Evolutionary conservation across 352 stramenopile genomes (phyloP).

Genomic region (Globisporangium nodosum): DNA sequence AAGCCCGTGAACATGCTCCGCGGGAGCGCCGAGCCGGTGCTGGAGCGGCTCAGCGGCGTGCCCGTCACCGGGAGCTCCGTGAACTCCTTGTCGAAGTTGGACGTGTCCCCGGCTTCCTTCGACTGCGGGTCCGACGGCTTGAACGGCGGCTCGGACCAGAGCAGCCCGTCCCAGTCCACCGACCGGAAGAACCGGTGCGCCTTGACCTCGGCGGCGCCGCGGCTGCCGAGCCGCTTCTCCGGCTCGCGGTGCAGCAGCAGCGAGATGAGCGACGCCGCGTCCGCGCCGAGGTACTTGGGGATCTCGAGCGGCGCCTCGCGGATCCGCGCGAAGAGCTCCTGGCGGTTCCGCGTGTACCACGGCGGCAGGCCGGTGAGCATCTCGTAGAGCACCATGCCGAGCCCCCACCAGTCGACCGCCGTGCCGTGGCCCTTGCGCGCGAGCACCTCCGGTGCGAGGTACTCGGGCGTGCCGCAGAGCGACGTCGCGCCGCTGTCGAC

Average conservation of each 20-base stretch:
- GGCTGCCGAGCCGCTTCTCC: conserved; percentile 77
- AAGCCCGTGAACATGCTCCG: conserved; percentile 86
- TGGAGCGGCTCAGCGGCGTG: conserved; percentile 73
- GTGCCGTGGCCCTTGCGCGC: conserved; percentile 76
- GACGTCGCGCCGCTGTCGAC: conserved; percentile 73
- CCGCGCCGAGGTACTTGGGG: conserved; percentile 60
- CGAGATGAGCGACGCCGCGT: conserved; percentile 74
- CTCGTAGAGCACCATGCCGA: conserved; percentile 88
- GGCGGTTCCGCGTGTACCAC: conserved; percentile 85
- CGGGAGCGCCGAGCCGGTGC: conserved; percentile 44
- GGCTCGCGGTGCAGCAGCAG: conserved; percentile 81
- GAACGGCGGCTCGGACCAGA: conserved; percentile 84
- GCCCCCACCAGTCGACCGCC: conserved; percentile 88
- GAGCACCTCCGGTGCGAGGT: conserved; percentile 83
- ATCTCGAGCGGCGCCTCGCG: conserved; percentile 78
- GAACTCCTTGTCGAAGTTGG: conserved; percentile 90
- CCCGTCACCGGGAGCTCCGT: conserved; percentile 80
- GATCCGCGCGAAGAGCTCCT: conserved; percentile 78
- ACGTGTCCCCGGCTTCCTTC: conserved; percentile 83
- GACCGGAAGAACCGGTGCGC: conserved; percentile 80
- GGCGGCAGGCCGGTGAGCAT: conserved; percentile 84
- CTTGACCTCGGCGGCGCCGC: conserved; percentile 76
- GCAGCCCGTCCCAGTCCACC: conserved; percentile 83
- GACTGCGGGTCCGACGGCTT: conserved; percentile 80
- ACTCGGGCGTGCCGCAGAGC: conserved; percentile 83